Base-by-base conservation (phyloP, 192 early-diverging fungal species). In the Rhizophagus sp. region DNA sequence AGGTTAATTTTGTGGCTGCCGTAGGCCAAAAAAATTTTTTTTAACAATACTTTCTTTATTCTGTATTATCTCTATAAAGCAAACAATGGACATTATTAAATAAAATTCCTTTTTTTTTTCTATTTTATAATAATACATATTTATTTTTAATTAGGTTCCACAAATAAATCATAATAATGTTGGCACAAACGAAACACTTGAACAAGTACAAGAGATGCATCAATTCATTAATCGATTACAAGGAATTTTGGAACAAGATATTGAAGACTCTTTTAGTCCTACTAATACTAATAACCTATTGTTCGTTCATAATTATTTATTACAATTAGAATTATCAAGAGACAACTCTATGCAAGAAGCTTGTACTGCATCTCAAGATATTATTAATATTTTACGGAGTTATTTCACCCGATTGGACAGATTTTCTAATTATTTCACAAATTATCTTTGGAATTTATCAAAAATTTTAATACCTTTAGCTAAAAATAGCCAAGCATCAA, bases 141-240 rank as follows among this genome's bases (percentile, higher is more conserved):
- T 33, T 30, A 66, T 66, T 66, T 66, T 30, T 66, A n/a, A 41
- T 47, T 69, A 96, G 93, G 91, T 98, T 27, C 97, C 98, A 3
- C 88, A 91, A 73, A 92, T 96, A 2, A 96, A 97, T 88, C 93
- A 94, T 81, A 98, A 98, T 86, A 97, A 98, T 89, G 91, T 92
- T 17, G 90, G 91, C 3, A 95, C 97, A 0, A 90, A 97, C 82
- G 89, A 90, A 62, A 92, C 96, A 70, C 92, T 97, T 41, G 88
- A 91, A 78, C 91, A 94, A 79, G 96, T 99, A 74, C 94, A 94
- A 84, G 91, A 92, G 73, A 88, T 99, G 67, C 94, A 96, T 83
- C 85, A 93, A 70, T 91, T 95, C 78, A 88, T 98, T 49, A 88
- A 91, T 11, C 84, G 89, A 24, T 89, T 97, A 27, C 87, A 89